Evolutionary conservation across 1,284 basidiomycete species (phyloP), one percentile per base, ranked within the genome.

Genomic region (Puccinia horiana): DNA sequence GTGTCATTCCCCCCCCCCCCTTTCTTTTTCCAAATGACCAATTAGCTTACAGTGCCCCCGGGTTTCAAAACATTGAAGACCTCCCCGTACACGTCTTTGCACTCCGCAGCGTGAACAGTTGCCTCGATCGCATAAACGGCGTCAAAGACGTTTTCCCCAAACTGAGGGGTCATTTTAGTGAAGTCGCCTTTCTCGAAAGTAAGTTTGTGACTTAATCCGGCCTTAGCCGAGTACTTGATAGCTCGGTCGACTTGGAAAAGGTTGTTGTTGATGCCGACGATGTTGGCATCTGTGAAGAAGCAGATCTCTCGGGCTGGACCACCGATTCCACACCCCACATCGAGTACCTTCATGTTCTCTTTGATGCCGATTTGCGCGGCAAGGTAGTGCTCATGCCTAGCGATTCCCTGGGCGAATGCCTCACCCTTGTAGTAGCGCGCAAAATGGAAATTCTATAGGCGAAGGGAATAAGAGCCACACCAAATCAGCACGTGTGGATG

Each of bases 41-140:
- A 32, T 9, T 42, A 44, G 92, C 93, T 87, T 86, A 95, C 94
- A 58, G 93, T 90, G 85, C 96, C 96, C 89, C 96, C 96, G 8
- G 96, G 96, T 90, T 99, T 99, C 86, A 99, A 90, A 40, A 98
- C 93, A 88, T 94, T 94, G 88, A 91, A 91, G 87, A 99, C 97
- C 88, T 99, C 91, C 61, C 92, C 91, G 86, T 99, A 99, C 58
- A 98, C 93, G 83, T 95, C 96, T 87, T 98, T 96, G 90, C 93
- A 98, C 65, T 92, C 91, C 18, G 96, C 96, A 1, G 96, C 96
- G 87, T 99, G 96, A 82, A 94, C 93, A 35, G 97, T 99, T 1
- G 96, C 96, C 89, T 99, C 97, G 85, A 99, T 97, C 73, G 96
- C 96, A 86, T 98, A 98, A 92, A 95, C 93, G 81, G 97, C 97